Base-by-base conservation (phyloP, 176 grass and related monocot genomes). In the Triticum dicoccoides region DNA sequence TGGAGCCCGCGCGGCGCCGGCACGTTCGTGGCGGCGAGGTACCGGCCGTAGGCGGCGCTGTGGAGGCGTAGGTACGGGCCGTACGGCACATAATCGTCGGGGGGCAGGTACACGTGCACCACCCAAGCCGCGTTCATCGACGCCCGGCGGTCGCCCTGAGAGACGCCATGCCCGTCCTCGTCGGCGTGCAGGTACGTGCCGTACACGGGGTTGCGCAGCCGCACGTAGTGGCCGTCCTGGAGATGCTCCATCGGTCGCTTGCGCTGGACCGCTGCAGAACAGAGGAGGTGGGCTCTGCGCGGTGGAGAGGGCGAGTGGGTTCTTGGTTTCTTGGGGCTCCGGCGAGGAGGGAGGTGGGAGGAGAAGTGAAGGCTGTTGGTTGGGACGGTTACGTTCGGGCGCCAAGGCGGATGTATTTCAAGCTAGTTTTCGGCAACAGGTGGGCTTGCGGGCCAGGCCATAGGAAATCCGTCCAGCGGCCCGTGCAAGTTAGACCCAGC, bases 171-270 rank as follows among this genome's bases (percentile, higher is more conserved):
- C 24, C 87, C 80, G 52, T 63, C 51, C 18, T 78, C 52, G 51
- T 87, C 68, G 39, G 68, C 77, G 85, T 51, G 39, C 39, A 87
- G 73, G 61, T 77, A 85, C 29, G 39, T 51, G 9, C 27, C 85
- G 20, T 17, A 17, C 52, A 18, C 35, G 38, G 4, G 25, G 76
- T 45, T 80, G 35, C 77, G 34, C 25, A 86, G 84, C 23, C 84
- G 29, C 77, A 81, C 67, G 56, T 64, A 29, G 5, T 45, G 39
- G 12, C 20, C 17, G 12, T 81, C 12, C 0, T 45, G 67, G 77
- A 87, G 65, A 3, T 1, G 12, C 13, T 65, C 58, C 85, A 87
- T 87, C 58, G 58, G 20, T 59, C 18, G 29, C 29, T 8, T 27
- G 27, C 15, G 64, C 12, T 30, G 25, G 27, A 49, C 45, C 11